Evolutionary conservation across 208 protist species (phyloP).

Genomic region (Porcisia hertigi): DNA sequence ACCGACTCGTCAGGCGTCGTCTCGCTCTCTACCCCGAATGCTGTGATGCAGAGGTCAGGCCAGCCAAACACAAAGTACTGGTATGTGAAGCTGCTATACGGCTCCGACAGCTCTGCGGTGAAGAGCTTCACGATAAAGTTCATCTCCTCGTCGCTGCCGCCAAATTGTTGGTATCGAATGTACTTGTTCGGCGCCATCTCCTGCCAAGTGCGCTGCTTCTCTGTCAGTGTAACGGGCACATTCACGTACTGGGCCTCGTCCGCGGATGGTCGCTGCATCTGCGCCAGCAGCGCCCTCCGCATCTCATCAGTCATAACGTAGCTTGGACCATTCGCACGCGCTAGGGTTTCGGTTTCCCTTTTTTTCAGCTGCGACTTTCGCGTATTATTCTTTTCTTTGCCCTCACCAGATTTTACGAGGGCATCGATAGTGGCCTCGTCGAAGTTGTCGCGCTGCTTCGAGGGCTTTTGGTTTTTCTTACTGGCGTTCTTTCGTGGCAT

Average conservation of each 20-base stretch:
- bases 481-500: constrained; percentile 32
- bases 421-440: constrained; percentile 57
- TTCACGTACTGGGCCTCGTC: constrained; percentile 64
- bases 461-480: constrained; percentile 40
- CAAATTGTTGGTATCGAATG: constrained; percentile 85
- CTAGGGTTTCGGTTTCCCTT: constrained; percentile 43
- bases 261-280: constrained; percentile 42
- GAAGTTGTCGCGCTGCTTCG: constrained; percentile 30
- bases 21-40: constrained; percentile 64
- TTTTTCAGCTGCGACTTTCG: constrained; percentile 64
- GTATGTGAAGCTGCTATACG: constrained; percentile 99
- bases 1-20: constrained; percentile 60
- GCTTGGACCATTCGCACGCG: constrained; percentile 34
- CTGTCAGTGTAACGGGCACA: constrained; percentile 50
- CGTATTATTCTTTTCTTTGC: constrained; percentile 62
- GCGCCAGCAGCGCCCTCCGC: constrained; percentile 35
- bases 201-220: constrained; percentile 58
- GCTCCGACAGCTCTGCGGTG: constrained; percentile 96
- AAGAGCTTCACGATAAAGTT: constrained; percentile 94
- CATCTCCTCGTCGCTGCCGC: constrained; percentile 78
- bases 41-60: constrained; percentile 94
- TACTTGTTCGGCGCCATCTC: constrained; percentile 70
- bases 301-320: constrained; percentile 38
- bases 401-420: constrained; percentile 73
- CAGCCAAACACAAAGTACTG: constrained; percentile 98